phyloP scores from a whole-genome alignment of 768 basidiomycete genomes.

The Calocera cornea region DNA sequence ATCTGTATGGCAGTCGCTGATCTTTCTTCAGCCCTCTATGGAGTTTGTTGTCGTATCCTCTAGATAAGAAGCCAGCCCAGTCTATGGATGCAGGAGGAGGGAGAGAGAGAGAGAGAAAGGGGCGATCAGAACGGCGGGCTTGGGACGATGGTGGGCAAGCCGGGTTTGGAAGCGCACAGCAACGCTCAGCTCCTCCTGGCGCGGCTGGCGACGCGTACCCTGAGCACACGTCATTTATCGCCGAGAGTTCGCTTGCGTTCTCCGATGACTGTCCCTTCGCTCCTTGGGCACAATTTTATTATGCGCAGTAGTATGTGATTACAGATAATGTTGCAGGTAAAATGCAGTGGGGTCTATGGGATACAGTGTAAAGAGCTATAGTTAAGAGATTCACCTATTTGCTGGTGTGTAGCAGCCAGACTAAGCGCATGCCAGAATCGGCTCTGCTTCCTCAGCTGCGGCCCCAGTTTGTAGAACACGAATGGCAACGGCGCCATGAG shows the following conservation, averaged over 20 bases:
- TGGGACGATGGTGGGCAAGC: too few relatives aligned
- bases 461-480: too few relatives aligned
- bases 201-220: background rate
- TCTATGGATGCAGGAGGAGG: background rate
- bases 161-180: background rate
- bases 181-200: background rate
- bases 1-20: background rate
- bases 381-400: too few relatives aligned
- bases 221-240: background rate
- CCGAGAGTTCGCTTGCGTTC: background rate
- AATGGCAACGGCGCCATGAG: slow-evolving; percentile 42
- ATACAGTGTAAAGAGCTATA: too few relatives aligned
- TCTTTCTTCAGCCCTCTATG: background rate
- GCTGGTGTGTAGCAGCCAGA: too few relatives aligned
- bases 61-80: background rate
- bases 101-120: background rate
- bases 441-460: too few relatives aligned
- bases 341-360: too few relatives aligned
- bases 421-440: too few relatives aligned
- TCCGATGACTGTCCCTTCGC: background rate
- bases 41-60: background rate
- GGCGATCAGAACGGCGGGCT: background rate
- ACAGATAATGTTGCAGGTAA: background rate
- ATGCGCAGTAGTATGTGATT: background rate
- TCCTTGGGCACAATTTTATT: background rate